Percentiles rank a stretch among this genome's conserved stretches.
phyloP scores from a whole-genome alignment of 2,329 filamentous ascomycete genomes.

The Colletotrichum musae region DNA sequence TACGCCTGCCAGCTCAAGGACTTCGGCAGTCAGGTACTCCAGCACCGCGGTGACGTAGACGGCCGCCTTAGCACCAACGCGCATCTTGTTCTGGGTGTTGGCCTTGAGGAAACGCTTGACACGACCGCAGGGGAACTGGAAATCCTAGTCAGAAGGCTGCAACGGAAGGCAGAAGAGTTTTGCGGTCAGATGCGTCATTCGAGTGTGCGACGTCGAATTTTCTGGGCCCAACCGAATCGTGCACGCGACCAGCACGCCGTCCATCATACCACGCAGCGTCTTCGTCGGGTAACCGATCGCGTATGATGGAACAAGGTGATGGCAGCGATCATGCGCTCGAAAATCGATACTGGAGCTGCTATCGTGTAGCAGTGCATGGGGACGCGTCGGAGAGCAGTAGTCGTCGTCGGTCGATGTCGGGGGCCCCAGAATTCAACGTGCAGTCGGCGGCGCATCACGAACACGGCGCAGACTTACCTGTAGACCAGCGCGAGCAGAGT shows the following conservation, averaged over 20 bases:
- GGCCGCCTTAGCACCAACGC: conserved; percentile 97
- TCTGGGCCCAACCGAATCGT: conserved; percentile 20
- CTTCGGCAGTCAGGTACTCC: conserved; percentile 97
- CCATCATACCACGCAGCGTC: conserved; percentile 2
- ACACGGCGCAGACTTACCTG: conserved; percentile 77
- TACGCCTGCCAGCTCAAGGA: conserved; percentile 94
- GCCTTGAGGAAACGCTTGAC: conserved; percentile 99
- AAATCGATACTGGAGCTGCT: not conserved
- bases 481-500: conserved; percentile 94
- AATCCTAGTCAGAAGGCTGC: conserved; percentile 13
- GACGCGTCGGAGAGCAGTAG: conserved; percentile 41
- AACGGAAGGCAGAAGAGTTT: conserved; percentile 6
- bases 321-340: not conserved
- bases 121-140: conserved; percentile 97
- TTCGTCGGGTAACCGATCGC: conserved; percentile 9
- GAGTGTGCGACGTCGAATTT: conserved; percentile 25
- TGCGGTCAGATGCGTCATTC: conserved; percentile 25
- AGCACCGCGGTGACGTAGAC: conserved; percentile 98
- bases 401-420: conserved; percentile 38
- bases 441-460: conserved; percentile 40
- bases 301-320: not conserved
- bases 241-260: conserved; percentile 29
- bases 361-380: not conserved
- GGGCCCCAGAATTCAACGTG: conserved; percentile 32
- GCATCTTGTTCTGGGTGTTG: conserved; percentile 99